Evolutionary conservation across 805 yeast genomes (phyloP), one percentile per base, ranked within the genome.

Genomic region (Starmera dryadoides): DNA sequence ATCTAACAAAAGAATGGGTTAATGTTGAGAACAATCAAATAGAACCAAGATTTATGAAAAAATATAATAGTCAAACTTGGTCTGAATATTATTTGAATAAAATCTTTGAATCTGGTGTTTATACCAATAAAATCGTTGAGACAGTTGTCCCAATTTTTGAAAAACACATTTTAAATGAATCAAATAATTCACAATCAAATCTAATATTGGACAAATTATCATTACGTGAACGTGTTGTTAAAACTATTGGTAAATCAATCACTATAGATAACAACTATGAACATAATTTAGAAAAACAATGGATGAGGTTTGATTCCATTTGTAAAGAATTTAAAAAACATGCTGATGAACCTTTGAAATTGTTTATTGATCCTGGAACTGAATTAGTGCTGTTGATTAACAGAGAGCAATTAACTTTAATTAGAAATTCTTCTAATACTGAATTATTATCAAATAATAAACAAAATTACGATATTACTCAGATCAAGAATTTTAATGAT

Each of bases 251-350:
- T 40, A 55, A 46, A 30, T 53, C 54, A 37, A 66, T 45, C 19
- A 46, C 48, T 7, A 34, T 45, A 23, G 61, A 59, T 33, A 55
- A 60, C 28, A 58, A 62, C 2, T 64, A 64, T 44, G 52, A 63
- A 19, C 42, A 59, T 6, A 63, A 64, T 30, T 44, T 69, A n/a
- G 58, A 62, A 35, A 69, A 69, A 23, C 79, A 79, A 48, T 80
- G 95, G 84, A 64, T 73, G 26, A 77, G 81, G 43, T 72, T 89
- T 41, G 81, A 79, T 42, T 69, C 85, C 2, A 64, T 88, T 20
- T 81, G 95, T 53, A 75, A 73, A 40, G 96, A 88, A 50, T 66
- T 84, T 38, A 73, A 71, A 42, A 81, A 73, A 42, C 69, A 71
- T 35, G 66, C 77, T 16, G 69, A 71, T 42, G 93, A 85, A 50